Evolutionary conservation across 2,329 filamentous ascomycete species (phyloP), one percentile per base, ranked within the genome.

Genomic region (Juglanconis juglandina): DNA sequence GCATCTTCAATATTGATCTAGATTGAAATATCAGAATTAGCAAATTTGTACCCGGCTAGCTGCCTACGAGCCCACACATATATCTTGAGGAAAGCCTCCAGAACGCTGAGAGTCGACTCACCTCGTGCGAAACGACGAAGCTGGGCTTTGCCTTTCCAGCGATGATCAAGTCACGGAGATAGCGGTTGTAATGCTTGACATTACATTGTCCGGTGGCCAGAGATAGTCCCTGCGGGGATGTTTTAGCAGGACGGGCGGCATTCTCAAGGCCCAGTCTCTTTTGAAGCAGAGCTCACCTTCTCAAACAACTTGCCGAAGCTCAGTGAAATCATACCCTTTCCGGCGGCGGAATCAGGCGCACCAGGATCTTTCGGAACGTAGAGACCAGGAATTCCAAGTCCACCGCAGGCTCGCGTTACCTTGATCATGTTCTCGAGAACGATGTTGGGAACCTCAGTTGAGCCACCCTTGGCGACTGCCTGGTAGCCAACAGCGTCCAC

Each of bases 281-380:
- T 14, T 48, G 50, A 46, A 8, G 41, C 17, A 3, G 17, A 5
- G 56, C 66, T 53, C 70, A 81, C 84, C 78, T 89, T 89, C 66
- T 89, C 86, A 66, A 89, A 89, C 0, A 89, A 74, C 70, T 89
- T 89, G 59, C 86, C 85, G 66, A 89, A 89, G 57, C 81, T 85
- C 34, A 88, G 75, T 63, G 84, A 75, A 57, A 89, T 83, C 77
- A 86, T 83, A 0, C 86, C 86, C 66, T 87, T 85, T n/a, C 79
- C 82, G 17, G 80, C 77, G 48, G 84, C 80, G 56, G 78, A 78
- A 62, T 89, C 86, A 2, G 84, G 81, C 37, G 86, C 86, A 51
- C 86, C 86, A 13, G 86, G 86, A 63, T 89, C 84, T 64, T 70
- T 74, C 0, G 74, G 83, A 2, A 76, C 73, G 50, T 76, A 76